These are phyloP conservation scores for Turnera subulata DNA, from an alignment of 345 rosid species.

Conservation along the genomic window DNA sequence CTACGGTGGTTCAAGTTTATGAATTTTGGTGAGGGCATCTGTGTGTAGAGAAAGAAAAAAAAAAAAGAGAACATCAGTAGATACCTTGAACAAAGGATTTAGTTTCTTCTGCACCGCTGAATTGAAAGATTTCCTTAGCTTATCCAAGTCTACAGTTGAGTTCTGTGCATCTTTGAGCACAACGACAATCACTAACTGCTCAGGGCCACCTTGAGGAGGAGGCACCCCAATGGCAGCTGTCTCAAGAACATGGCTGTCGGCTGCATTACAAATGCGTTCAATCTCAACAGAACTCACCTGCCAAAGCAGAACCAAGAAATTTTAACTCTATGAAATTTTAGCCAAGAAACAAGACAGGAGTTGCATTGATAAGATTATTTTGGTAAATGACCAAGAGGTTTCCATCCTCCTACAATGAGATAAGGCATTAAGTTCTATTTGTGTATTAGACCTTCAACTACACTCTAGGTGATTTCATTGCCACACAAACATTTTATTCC, in stretches of 20 bases:
- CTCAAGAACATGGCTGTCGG: conserved; percentile 59
- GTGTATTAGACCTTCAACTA: too few species aligned
- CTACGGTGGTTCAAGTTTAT: neutral
- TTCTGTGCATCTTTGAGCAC: conserved; percentile 51
- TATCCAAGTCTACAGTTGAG: conserved; percentile 36
- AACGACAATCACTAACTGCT: conserved; percentile 68
- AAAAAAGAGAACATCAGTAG: neutral
- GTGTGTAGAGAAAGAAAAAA: neutral
- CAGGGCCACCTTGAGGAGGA: conserved; percentile 86
- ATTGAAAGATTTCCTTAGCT: conserved; percentile 61
- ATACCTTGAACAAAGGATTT: conserved; percentile 87
- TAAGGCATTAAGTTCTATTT: too few species aligned
- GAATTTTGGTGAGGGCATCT: neutral
- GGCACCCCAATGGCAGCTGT: conserved; percentile 98
- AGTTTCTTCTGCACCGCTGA: conserved; percentile 81
- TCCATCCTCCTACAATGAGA: too few species aligned
- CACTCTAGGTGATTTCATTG: too few species aligned
- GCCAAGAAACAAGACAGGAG: too few species aligned
- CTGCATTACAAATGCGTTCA: conserved; percentile 79
- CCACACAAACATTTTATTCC: neutral
- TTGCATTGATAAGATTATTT: too few species aligned
- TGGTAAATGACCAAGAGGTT: too few species aligned
- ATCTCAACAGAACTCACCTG: conserved; percentile 94
- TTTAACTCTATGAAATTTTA: too few species aligned
- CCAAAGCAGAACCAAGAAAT: conserved; percentile 2